Evolutionary conservation across 1,284 basidiomycete genomes (phyloP).

Genomic region (Irpex sp.): DNA sequence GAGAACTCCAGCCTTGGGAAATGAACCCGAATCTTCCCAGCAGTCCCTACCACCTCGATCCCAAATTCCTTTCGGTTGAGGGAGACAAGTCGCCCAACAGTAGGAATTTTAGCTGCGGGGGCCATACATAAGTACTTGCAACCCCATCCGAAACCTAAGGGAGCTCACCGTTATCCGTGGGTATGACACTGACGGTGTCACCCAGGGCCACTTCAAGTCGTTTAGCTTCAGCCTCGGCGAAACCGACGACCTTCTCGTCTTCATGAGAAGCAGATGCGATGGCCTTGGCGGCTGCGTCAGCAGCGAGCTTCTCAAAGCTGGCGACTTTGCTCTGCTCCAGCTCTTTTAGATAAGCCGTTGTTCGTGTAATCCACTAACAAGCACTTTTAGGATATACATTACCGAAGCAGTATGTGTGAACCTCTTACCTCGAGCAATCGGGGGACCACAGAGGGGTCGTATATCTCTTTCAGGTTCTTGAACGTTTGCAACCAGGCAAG

Average conservation of each 20-base stretch:
- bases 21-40: slow-evolving; percentile 40
- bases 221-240: slow-evolving; percentile 38
- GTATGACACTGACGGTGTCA: slow-evolving; percentile 37
- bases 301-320: slow-evolving; percentile 27
- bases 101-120: slow-evolving; percentile 35
- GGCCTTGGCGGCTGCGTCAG: slow-evolving; percentile 37
- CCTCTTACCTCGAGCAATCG: slow-evolving; percentile 34
- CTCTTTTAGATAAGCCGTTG: slow-evolving; percentile 31
- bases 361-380: slow-evolving; percentile 40
- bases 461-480: slow-evolving; percentile 30
- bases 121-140: slow-evolving; percentile 9
- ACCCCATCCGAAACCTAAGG: not conserved
- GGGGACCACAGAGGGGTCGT: slow-evolving; percentile 36
- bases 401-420: not conserved
- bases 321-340: slow-evolving; percentile 23
- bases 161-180: slow-evolving; percentile 45
- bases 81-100: slow-evolving; percentile 44
- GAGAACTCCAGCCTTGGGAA: slow-evolving; percentile 38
- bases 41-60: slow-evolving; percentile 37
- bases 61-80: slow-evolving; percentile 44
- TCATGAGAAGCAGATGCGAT: slow-evolving; percentile 32
- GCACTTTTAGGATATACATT: not conserved
- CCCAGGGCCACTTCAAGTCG: slow-evolving; percentile 35
- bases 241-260: slow-evolving; percentile 38
- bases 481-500: slow-evolving; percentile 39